Evolutionary conservation across 2,329 filamentous ascomycete genomes (phyloP).

Genomic region (Monascus ruber): DNA sequence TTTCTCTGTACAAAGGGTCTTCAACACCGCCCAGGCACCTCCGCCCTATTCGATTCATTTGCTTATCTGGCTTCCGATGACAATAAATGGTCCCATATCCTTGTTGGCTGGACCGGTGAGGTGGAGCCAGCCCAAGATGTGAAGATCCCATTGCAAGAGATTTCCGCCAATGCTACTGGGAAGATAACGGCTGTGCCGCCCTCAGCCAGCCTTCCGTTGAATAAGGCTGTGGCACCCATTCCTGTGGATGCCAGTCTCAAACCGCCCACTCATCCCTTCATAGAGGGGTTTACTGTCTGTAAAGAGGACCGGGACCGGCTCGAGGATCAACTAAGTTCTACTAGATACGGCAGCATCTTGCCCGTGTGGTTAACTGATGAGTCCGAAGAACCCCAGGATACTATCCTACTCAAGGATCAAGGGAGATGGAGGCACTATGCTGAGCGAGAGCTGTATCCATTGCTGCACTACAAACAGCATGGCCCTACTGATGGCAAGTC

Average conservation of each 20-base stretch:
- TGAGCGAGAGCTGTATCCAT: constrained; percentile 80
- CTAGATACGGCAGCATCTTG: constrained; percentile 65
- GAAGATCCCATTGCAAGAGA: constrained; percentile 18
- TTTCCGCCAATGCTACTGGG: constrained; percentile 15
- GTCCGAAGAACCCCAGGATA: constrained; percentile 55
- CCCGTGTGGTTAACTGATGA: constrained; percentile 86
- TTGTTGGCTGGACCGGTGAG: constrained; percentile 93
- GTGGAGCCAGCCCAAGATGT: constrained; percentile 42
- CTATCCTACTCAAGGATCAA: constrained; percentile 67
- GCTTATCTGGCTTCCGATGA: constrained; percentile 74
- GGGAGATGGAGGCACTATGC: constrained; percentile 79
- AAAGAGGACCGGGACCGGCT: constrained; percentile 59
- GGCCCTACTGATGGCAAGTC: constrained; percentile 75
- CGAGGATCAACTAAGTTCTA: constrained; percentile 60
- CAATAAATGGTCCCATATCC: constrained; percentile 78
- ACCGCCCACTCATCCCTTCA: constrained; percentile 45
- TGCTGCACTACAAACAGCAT: constrained; percentile 94
- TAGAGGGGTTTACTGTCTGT: constrained; percentile 60
- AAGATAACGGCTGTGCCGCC: constrained; percentile 20
- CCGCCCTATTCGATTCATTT: constrained; percentile 85
- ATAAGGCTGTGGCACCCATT: constrained; percentile 67
- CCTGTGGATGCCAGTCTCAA: constrained; percentile 54
- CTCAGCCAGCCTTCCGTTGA: constrained; percentile 39
- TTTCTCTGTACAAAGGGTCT: constrained; percentile 46
- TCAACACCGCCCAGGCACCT: constrained; percentile 69